phyloP scores from a whole-genome alignment of 1,139 yeast genomes.

The Diutina ranongensis region DNA sequence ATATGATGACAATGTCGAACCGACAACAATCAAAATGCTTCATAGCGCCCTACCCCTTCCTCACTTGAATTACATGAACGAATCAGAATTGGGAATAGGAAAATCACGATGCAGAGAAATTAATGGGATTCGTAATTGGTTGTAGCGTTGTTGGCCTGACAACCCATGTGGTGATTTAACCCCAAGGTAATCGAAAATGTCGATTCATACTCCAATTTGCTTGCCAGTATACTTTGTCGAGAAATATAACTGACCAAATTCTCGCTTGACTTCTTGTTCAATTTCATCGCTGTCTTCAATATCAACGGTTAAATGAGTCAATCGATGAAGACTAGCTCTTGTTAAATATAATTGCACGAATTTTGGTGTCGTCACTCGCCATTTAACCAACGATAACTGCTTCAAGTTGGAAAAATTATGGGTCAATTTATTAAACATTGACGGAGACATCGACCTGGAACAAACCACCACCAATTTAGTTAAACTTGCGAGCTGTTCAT shows the following conservation, averaged over 20 bases:
- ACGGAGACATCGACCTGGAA: not conserved
- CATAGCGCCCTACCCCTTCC: no score
- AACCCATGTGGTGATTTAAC: not conserved
- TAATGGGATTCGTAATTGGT: no score
- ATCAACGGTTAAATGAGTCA: not conserved
- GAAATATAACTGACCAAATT: not conserved
- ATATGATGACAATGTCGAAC: no score
- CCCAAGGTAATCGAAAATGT: no score
- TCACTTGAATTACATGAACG: no score
- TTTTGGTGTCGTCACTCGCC: not conserved
- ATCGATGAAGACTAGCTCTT: not conserved
- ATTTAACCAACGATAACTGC: not conserved
- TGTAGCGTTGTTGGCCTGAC: not conserved
- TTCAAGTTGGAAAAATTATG: not conserved
- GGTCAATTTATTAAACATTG: not conserved
- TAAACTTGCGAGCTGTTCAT: not conserved
- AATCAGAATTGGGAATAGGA: no score
- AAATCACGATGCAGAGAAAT: no score
- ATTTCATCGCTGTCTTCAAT: not conserved
- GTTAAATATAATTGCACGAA: not conserved
- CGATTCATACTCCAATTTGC: not conserved
- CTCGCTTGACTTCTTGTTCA: not conserved
- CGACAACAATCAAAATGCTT: no score
- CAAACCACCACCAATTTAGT: not conserved
- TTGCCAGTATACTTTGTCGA: not conserved